Evolutionary conservation across 2,329 filamentous ascomycete genomes (phyloP).

Genomic region (Fusarium poae): DNA sequence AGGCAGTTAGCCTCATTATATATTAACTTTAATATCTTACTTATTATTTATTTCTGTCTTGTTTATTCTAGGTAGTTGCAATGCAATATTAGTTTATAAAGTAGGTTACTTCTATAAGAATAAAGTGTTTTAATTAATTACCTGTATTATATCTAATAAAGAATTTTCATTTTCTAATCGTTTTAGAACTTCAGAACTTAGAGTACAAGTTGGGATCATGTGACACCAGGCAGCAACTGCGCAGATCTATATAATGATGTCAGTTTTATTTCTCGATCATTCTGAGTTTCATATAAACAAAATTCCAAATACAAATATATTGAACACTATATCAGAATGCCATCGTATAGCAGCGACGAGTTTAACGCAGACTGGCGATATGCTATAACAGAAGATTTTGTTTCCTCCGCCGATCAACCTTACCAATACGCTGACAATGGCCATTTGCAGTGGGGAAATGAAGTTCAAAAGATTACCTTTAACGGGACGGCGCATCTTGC

Average conservation of each 20-base stretch:
- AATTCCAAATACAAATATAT: neutral
- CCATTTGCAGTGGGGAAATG: conserved; percentile 20
- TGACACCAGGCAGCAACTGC: conserved; percentile 4
- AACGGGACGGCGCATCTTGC: neutral
- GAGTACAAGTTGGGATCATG: neutral
- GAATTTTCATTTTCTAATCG: too few relatives aligned
- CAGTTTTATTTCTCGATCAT: neutral
- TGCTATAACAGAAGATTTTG: conserved; percentile 22
- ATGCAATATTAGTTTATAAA: too few relatives aligned
- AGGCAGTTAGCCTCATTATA: too few relatives aligned
- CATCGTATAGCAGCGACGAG: conserved; percentile 19
- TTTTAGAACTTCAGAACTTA: neutral
- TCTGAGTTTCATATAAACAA: neutral
- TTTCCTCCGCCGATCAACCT: neutral
- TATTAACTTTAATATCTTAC: too few relatives aligned
- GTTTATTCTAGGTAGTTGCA: too few relatives aligned
- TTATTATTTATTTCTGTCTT: too few relatives aligned
- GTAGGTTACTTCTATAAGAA: too few relatives aligned
- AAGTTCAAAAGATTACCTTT: conserved; percentile 8
- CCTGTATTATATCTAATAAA: too few relatives aligned
- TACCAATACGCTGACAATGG: conserved; percentile 22
- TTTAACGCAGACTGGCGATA: conserved; percentile 28
- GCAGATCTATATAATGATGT: neutral
- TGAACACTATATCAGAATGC: neutral
- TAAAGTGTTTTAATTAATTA: too few relatives aligned